A percentile compares a stretch with the other conserved stretches of the same genome.
These are phyloP conservation scores for Pseudocohnilembus persalinus DNA, from an alignment of 169 alveolate species.

Conservation along the genomic window DNA sequence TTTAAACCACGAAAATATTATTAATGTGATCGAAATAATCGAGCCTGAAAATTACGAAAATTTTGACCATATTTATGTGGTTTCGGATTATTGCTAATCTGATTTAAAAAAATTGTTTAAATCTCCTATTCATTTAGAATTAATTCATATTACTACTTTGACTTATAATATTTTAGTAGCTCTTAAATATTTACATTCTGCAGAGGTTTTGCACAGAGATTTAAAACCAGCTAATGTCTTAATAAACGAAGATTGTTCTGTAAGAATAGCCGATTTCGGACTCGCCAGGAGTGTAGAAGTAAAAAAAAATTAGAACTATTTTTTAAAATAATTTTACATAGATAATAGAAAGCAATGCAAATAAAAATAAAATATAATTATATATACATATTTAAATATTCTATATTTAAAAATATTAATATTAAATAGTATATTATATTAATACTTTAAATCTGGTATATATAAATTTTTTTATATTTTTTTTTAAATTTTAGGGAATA, in stretches of 20 bases:
- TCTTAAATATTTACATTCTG: conserved; percentile 94
- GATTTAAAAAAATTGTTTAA: conserved; percentile 94
- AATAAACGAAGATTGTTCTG: conserved; percentile 97
- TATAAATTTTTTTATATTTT: conserved; percentile 16
- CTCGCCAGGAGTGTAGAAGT: conserved; percentile 89
- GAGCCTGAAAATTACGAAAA: conserved; percentile 53
- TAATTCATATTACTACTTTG: conserved; percentile 90
- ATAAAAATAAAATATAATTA: too few species aligned
- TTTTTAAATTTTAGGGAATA: conserved; percentile 17
- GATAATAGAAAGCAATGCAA: not conserved
- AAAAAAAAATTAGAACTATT: not conserved
- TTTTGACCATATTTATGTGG: conserved; percentile 92
- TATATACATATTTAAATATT: too few species aligned
- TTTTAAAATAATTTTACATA: too few species aligned
- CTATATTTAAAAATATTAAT: too few species aligned
- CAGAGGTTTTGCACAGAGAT: conserved; percentile 97
- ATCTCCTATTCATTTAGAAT: conserved; percentile 92
- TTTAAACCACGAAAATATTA: conserved; percentile 58
- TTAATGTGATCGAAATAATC: conserved; percentile 59
- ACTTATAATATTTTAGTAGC: conserved; percentile 94
- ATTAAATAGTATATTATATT: too few species aligned
- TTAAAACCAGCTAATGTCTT: conserved; percentile 97
- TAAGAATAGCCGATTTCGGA: conserved; percentile 98
- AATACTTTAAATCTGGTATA: too few species aligned
- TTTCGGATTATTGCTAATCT: conserved; percentile 97